Conservation (phyloP, 2,329 filamentous ascomycete species). For the Fusarium kyushuense region DNA sequence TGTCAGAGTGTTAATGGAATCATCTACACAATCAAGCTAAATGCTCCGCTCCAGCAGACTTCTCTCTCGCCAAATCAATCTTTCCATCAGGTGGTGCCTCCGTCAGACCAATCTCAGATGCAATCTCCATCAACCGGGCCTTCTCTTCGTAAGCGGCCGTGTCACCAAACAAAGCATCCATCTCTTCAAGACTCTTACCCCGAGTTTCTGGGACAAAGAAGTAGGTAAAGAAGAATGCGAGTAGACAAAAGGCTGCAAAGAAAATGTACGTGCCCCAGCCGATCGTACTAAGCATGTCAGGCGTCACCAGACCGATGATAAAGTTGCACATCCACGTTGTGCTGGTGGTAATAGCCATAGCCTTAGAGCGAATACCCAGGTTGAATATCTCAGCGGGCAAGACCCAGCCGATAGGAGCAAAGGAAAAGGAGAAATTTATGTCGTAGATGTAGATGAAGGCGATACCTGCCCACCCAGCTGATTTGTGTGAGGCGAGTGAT, state of each 20-base stretch:
- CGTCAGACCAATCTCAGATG: not conserved
- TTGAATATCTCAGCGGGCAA: not conserved
- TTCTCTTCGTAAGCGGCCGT: not conserved
- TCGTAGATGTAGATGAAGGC: not conserved
- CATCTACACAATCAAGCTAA: not conserved
- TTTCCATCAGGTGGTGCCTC: not conserved
- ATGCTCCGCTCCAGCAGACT: not conserved
- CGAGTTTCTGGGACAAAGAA: not conserved
- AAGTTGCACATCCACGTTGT: not conserved
- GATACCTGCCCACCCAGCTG: not conserved
- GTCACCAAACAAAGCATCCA: not conserved
- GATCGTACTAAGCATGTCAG: not conserved
- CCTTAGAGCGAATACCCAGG: not conserved
- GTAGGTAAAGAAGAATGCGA: not conserved
- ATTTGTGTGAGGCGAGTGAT: not conserved
- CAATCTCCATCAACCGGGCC: not conserved
- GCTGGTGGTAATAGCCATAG: not conserved
- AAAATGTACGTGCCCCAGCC: not conserved
- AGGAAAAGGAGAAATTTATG: not conserved
- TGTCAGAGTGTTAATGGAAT: no score
- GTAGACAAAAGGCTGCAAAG: not conserved
- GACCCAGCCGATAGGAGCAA: not conserved
- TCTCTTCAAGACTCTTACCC: not conserved
- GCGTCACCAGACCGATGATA: not conserved
- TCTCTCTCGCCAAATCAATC: not conserved